Evolutionary conservation across 2,329 filamentous ascomycete species (phyloP).

Genomic region (Colletotrichum horii): DNA sequence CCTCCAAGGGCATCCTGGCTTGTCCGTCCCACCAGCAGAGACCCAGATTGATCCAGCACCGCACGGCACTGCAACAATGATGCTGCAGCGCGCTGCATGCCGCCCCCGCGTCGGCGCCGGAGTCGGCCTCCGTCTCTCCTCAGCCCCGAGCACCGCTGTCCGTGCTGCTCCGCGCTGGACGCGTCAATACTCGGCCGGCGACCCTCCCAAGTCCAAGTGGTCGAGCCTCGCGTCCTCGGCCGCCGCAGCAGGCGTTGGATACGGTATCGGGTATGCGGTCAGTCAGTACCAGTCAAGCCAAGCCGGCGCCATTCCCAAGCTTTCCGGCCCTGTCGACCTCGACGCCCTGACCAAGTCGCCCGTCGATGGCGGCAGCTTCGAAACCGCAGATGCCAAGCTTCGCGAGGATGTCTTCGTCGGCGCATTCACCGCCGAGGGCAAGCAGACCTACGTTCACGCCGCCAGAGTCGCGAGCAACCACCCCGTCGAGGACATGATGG

Average conservation of each 20-base stretch:
- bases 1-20: neutral
- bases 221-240: neutral
- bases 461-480: conserved; percentile 38
- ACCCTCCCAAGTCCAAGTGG: neutral
- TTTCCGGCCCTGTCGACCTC: conserved; percentile 4
- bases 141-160: neutral
- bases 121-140: neutral
- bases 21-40: neutral
- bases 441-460: conserved; percentile 33
- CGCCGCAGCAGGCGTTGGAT: neutral
- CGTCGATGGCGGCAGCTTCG: conserved; percentile 21
- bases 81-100: conserved; percentile 7
- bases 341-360: neutral
- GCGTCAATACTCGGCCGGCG: neutral
- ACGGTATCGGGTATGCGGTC: neutral
- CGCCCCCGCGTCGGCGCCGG: neutral
- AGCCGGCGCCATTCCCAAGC: neutral
- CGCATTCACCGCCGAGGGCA: conserved; percentile 27
- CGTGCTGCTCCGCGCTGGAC: neutral
- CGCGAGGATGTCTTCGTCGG: conserved; percentile 35
- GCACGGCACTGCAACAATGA: neutral
- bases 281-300: neutral
- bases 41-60: neutral
- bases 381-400: conserved; percentile 33
- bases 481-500: conserved; percentile 41